phyloP scores from a whole-genome alignment of 495 filamentous ascomycete species.

The Neurospora sp. region DNA sequence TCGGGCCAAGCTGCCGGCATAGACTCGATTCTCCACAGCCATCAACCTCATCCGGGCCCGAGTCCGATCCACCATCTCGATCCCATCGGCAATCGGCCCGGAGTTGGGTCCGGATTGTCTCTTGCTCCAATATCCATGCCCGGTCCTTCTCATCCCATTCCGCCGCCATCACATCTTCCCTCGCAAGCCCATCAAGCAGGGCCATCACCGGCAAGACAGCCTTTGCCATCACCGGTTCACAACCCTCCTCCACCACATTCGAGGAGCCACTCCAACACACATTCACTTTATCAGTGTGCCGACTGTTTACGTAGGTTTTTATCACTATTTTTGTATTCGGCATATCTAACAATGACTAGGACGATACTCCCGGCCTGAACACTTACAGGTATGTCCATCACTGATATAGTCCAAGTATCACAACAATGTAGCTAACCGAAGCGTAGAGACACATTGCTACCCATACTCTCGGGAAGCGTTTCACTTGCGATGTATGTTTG shows the following conservation, averaged over 20 bases:
- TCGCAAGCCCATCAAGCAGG: not conserved
- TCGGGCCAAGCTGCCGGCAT: not conserved
- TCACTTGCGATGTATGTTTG: conserved; percentile 25
- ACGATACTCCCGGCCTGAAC: conserved; percentile 45
- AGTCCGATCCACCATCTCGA: not conserved
- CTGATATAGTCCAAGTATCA: not conserved
- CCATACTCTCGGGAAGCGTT: conserved; percentile 49
- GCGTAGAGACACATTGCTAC: conserved; percentile 42
- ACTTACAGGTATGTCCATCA: conserved; percentile 27
- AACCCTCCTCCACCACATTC: not conserved
- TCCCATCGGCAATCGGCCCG: not conserved
- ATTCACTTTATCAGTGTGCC: conserved; percentile 43
- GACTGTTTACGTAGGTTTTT: conserved; percentile 33
- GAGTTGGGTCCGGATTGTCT: not conserved
- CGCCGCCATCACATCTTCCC: not conserved
- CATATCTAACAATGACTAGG: conserved; percentile 4
- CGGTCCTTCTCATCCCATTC: not conserved
- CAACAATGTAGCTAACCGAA: not conserved
- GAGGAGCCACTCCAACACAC: conserved; percentile 16
- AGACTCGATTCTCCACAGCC: not conserved
- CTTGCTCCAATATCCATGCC: conserved; percentile 2
- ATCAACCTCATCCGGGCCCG: conserved; percentile 4
- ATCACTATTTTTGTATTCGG: not conserved
- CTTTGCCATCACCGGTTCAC: conserved; percentile 1
- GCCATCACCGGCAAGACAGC: not conserved